Evolutionary conservation across 2,329 filamentous ascomycete species (phyloP).

Genomic region (Calonectria honghensis): DNA sequence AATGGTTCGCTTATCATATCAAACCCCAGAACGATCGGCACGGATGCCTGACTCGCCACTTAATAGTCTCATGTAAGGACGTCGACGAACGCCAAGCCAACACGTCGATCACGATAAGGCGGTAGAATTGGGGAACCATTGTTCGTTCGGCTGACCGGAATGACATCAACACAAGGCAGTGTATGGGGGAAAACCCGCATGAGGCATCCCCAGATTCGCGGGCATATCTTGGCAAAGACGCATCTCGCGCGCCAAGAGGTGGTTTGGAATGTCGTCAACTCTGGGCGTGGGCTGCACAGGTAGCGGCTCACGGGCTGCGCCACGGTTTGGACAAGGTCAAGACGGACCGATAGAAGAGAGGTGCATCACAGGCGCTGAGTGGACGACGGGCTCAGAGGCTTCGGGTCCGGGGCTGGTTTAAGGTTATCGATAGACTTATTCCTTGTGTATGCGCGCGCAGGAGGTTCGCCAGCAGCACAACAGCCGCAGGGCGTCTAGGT

Average conservation of each 20-base stretch:
- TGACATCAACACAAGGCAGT: slow-evolving; percentile 19
- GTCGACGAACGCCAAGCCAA: slow-evolving; percentile 11
- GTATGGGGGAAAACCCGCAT: background rate
- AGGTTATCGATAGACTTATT: slow-evolving; percentile 52
- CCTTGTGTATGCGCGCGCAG: slow-evolving; percentile 10
- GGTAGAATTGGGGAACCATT: background rate
- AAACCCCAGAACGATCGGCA: slow-evolving; percentile 26
- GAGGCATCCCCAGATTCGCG: background rate
- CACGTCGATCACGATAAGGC: slow-evolving; percentile 39
- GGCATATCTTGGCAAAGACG: background rate
- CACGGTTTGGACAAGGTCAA: background rate
- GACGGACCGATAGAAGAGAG: slow-evolving; percentile 28
- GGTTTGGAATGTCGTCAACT: slow-evolving; percentile 33
- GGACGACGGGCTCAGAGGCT: background rate
- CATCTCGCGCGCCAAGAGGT: slow-evolving; percentile 5
- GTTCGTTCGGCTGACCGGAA: background rate
- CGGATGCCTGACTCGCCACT: slow-evolving; percentile 27
- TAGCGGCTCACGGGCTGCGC: slow-evolving; percentile 19
- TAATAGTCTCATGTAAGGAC: slow-evolving; percentile 14
- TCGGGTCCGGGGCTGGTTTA: slow-evolving; percentile 38
- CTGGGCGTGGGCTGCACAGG: background rate
- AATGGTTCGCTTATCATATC: slow-evolving; percentile 35
- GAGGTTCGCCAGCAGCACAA: slow-evolving; percentile 4
- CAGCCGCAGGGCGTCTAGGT: background rate
- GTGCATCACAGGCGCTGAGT: background rate